Evolutionary conservation across 106 monocot genomes (phyloP).

Genomic region (Narthecium ossifragum): DNA sequence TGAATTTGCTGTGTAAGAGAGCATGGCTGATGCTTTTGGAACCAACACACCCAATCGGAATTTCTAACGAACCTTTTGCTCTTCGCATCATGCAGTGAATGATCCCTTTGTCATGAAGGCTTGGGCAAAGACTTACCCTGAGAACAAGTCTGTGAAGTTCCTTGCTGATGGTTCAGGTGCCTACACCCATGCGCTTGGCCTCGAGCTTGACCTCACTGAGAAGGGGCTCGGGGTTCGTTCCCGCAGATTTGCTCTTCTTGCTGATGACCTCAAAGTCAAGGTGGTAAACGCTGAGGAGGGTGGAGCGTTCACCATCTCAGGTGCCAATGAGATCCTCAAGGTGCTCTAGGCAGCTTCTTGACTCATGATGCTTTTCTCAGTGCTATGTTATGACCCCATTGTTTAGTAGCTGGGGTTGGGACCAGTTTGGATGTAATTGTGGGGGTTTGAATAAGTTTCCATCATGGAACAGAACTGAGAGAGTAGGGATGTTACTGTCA

Average conservation of each 20-base stretch:
- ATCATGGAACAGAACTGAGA: no score
- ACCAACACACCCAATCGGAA: no score
- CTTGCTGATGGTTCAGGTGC: conserved; percentile 75
- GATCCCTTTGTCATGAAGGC: conserved; percentile 95
- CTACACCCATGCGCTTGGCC: conserved; percentile 80
- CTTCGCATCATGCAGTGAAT: conserved; percentile 46
- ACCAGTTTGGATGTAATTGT: no score
- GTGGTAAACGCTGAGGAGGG: conserved; percentile 85
- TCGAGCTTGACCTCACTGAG: conserved; percentile 85
- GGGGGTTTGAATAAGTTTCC: no score
- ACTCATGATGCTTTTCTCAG: no score
- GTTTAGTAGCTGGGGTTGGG: no score
- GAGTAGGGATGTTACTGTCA: no score
- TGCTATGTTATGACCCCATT: no score
- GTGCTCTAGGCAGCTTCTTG: conserved; percentile 13
- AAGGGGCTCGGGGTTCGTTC: conserved; percentile 83
- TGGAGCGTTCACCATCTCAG: conserved; percentile 84
- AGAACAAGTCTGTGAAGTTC: conserved; percentile 86
- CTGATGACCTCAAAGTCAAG: conserved; percentile 68
- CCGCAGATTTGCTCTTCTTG: conserved; percentile 68
- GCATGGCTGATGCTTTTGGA: no score
- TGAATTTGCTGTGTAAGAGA: no score
- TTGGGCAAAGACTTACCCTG: conserved; percentile 86
- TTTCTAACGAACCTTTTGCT: no score
- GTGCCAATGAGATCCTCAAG: conserved; percentile 87